Percentiles rank a stretch among this genome's conserved stretches.
Conservation (phyloP, 306 rosid species). For the Psophocarpus tetragonolobus region DNA sequence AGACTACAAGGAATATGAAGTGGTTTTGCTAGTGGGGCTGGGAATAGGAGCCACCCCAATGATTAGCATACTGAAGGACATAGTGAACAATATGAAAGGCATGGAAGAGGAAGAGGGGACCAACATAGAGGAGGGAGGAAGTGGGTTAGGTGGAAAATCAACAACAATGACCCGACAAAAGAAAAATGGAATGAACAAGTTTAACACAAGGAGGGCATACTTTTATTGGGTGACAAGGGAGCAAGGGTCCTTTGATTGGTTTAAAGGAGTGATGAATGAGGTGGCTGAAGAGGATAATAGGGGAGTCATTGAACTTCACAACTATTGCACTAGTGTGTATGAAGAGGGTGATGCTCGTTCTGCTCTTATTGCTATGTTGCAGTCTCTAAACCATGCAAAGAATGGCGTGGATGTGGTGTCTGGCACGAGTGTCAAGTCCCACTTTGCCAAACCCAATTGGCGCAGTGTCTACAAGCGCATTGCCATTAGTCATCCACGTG, state of each 20-base stretch:
- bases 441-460: slow-evolving; percentile 77
- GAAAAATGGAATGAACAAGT: slow-evolving; percentile 8
- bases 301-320: slow-evolving; percentile 63
- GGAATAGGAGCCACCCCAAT: slow-evolving; percentile 80
- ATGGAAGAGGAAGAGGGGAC: slow-evolving; percentile 46
- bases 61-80: slow-evolving; percentile 71
- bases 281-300: slow-evolving; percentile 56
- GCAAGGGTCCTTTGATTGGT: slow-evolving; percentile 75
- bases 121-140: slow-evolving; percentile 36
- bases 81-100: slow-evolving; percentile 53
- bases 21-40: slow-evolving; percentile 62
- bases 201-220: slow-evolving; percentile 58
- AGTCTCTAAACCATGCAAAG: slow-evolving; percentile 61
- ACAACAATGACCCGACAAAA: slow-evolving; percentile 8
- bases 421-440: slow-evolving; percentile 64
- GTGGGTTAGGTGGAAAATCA: slow-evolving; percentile 26
- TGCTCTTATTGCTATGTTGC: slow-evolving; percentile 72
- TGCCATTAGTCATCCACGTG: slow-evolving; percentile 50
- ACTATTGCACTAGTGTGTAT: slow-evolving; percentile 71
- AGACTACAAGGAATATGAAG: slow-evolving; percentile 67
- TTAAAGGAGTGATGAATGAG: slow-evolving; percentile 69
- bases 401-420: slow-evolving; percentile 70
- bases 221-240: slow-evolving; percentile 73
- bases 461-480: slow-evolving; percentile 62
- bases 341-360: slow-evolving; percentile 84